Evolutionary conservation across 805 yeast genomes (phyloP).

Genomic region (Blastobotrys americana): DNA sequence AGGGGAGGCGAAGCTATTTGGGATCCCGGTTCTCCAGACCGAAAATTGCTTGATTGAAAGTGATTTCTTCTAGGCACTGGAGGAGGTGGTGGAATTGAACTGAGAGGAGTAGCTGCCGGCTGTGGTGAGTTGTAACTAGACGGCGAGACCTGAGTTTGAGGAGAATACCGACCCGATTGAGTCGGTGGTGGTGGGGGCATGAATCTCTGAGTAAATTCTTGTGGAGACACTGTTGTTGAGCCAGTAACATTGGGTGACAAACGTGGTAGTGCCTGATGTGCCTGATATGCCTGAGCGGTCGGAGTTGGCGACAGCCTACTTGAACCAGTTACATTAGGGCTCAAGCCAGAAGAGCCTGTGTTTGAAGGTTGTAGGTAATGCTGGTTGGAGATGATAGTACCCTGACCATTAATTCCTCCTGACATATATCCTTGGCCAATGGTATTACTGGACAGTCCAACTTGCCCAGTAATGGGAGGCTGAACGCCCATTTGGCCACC

Average conservation of each 20-base stretch:
- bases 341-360: neutral
- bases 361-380: too few species aligned
- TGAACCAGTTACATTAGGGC: neutral
- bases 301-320: neutral
- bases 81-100: slow-evolving; percentile 15
- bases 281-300: neutral
- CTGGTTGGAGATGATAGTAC: too few species aligned
- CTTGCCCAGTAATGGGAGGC: neutral
- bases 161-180: neutral
- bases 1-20: slow-evolving; percentile 6
- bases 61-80: slow-evolving; percentile 15
- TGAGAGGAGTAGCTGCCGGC: slow-evolving; percentile 6
- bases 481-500: neutral
- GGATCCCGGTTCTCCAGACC: slow-evolving; percentile 1
- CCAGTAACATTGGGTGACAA: slow-evolving; percentile 3
- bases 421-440: neutral
- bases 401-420: too few species aligned
- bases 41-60: slow-evolving; percentile 2
- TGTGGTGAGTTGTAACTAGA: slow-evolving; percentile 3
- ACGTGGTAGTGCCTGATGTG: neutral
- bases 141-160: slow-evolving; percentile 1
- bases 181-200: slow-evolving; percentile 6
- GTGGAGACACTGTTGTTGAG: slow-evolving; percentile 4
- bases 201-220: neutral
- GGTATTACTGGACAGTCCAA: neutral